Percentiles rank a stretch among this genome's conserved stretches.
Evolutionary conservation across 768 basidiomycete species (phyloP).

Genomic region (Leucogyrophana mollusca): DNA sequence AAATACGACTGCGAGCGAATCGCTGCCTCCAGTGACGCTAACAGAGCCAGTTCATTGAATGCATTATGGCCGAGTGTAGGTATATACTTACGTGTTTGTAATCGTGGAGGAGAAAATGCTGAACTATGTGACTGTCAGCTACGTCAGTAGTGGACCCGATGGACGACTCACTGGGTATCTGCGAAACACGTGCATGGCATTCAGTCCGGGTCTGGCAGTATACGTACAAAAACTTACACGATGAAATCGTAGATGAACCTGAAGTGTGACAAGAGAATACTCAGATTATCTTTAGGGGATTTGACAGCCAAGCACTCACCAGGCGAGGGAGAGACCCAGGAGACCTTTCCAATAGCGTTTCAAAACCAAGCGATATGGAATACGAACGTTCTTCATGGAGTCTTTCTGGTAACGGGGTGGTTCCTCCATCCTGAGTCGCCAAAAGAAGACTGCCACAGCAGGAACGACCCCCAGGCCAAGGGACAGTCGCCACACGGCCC

Average conservation of each 20-base stretch:
- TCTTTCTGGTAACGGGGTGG: conserved; percentile 71
- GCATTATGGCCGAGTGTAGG: background rate
- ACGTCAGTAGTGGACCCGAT: too few species aligned
- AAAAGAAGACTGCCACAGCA: conserved; percentile 76
- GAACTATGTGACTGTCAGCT: conserved; percentile 46
- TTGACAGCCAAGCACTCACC: conserved; percentile 39
- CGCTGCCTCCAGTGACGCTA: conserved; percentile 57
- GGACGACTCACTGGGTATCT: conserved; percentile 67
- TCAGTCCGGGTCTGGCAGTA: background rate
- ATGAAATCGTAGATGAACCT: conserved; percentile 85
- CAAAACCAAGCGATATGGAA: conserved; percentile 76
- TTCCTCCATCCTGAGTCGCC: conserved; percentile 85
- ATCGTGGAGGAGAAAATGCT: conserved; percentile 81
- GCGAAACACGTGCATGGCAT: conserved; percentile 1
- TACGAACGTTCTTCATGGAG: conserved; percentile 71
- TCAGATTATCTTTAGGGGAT: background rate
- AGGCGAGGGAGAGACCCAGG: conserved; percentile 70
- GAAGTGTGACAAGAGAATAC: conserved; percentile 2
- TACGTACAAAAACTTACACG: conserved; percentile 41
- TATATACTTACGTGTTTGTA: conserved; percentile 50
- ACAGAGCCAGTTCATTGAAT: conserved; percentile 1
- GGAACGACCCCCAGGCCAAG: conserved; percentile 84
- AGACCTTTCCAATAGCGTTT: conserved; percentile 80
- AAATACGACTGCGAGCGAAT: conserved; percentile 59
- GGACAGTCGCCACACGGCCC: conserved; percentile 85